These are phyloP conservation scores for Tricholoma matsutake DNA, from an alignment of 768 basidiomycete genomes.

Conservation along the genomic window DNA sequence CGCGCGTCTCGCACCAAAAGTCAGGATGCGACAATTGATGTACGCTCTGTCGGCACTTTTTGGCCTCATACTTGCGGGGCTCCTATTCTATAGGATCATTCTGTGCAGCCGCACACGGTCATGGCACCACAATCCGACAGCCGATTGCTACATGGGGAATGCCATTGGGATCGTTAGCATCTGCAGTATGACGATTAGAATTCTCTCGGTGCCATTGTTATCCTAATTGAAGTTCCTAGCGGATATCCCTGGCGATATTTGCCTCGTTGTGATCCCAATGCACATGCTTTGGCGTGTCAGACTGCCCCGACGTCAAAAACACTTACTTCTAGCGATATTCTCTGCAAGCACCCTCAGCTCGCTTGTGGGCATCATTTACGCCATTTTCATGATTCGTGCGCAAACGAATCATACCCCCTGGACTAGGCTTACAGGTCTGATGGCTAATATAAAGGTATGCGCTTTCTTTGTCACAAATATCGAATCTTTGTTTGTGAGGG, in stretches of 20 bases:
- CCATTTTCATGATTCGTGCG: conserved; percentile 14
- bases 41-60: conserved; percentile 9
- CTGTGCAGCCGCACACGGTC: conserved; percentile 5
- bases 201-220: conserved; percentile 2
- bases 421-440: conserved; percentile 7
- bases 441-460: conserved; percentile 18
- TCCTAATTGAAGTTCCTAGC: conserved; percentile 16
- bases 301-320: conserved; percentile 16
- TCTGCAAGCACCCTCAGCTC: conserved; percentile 22
- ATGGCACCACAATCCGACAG: conserved; percentile 11
- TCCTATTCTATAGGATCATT: conserved; percentile 11
- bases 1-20: conserved; percentile 9
- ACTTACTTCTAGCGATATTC: conserved; percentile 23
- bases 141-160: conserved; percentile 12
- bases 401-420: conserved; percentile 6
- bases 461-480: neutral
- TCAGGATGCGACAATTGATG: conserved; percentile 1
- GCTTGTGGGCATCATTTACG: conserved; percentile 17
- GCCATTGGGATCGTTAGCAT: conserved; percentile 9
- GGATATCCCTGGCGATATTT: conserved; percentile 23
- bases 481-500: neutral
- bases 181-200: conserved; percentile 10
- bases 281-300: conserved; percentile 22
- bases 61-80: conserved; percentile 6
- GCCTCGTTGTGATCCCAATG: conserved; percentile 22